phyloP scores from a whole-genome alignment of 2,329 filamentous ascomycete genomes.

The Pseudogymnoascus sp. region DNA sequence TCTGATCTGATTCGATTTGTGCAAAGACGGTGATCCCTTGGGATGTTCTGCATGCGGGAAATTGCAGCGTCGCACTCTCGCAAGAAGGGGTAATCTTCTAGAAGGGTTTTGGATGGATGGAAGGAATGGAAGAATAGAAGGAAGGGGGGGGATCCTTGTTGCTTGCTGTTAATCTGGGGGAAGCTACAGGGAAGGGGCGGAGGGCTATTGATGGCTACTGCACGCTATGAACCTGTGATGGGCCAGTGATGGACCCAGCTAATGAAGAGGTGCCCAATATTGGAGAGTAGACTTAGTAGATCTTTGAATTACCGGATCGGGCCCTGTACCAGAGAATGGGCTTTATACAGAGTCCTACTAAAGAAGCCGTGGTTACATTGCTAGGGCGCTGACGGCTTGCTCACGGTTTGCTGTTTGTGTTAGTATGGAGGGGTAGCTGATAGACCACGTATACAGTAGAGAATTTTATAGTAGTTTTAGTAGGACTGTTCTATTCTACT shows the following conservation, averaged over 20 bases:
- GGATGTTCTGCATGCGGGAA: constrained; percentile 7
- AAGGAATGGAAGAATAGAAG: not conserved
- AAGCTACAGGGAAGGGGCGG: not conserved
- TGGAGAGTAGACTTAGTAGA: not conserved
- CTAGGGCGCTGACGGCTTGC: not conserved
- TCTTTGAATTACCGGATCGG: not conserved
- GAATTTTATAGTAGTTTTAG: not conserved
- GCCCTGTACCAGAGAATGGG: not conserved
- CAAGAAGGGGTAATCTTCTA: constrained; percentile 3
- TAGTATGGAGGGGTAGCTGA: not conserved
- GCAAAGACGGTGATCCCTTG: not conserved
- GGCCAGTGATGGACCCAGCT: not conserved
- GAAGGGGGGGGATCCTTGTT: not conserved
- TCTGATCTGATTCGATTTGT: constrained; percentile 1
- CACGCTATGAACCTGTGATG: not conserved
- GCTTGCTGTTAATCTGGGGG: constrained; percentile 1
- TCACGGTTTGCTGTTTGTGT: not conserved
- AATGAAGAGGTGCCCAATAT: not conserved
- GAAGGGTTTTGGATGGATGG: not conserved
- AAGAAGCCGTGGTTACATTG: not conserved
- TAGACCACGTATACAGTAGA: not conserved
- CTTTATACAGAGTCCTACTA: not conserved
- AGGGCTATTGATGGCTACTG: not conserved
- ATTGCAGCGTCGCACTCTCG: not conserved
- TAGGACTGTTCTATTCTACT: not conserved